phyloP scores from a whole-genome alignment of 345 rosid genomes.

The Citropsis articulata region DNA sequence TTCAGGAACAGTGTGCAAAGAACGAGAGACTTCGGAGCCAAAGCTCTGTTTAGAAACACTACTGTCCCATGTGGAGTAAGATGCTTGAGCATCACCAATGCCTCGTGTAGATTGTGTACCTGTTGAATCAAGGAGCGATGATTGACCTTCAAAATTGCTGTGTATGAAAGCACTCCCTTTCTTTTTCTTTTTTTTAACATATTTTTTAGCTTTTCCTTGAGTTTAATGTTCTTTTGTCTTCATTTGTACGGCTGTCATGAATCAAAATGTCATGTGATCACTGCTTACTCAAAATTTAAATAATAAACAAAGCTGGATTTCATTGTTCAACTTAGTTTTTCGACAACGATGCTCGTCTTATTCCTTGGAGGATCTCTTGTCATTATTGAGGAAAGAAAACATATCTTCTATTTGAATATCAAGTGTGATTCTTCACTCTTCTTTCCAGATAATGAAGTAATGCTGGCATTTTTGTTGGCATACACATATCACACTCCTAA shows the following conservation, averaged over 20 bases:
- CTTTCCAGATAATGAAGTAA: neutral
- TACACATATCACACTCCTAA: neutral
- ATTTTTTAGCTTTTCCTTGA: neutral
- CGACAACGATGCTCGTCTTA: neutral
- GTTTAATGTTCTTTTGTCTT: neutral
- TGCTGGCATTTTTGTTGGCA: neutral
- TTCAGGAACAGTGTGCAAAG: conserved; percentile 40
- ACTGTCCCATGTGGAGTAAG: neutral
- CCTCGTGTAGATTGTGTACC: neutral
- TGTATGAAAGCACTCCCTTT: neutral
- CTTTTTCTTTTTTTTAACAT: neutral
- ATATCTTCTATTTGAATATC: neutral
- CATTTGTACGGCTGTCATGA: neutral
- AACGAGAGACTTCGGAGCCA: conserved; percentile 29
- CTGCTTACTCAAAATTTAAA: neutral
- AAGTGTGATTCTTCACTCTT: neutral
- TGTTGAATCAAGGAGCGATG: neutral
- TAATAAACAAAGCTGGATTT: neutral
- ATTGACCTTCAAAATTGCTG: neutral
- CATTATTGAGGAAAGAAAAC: neutral
- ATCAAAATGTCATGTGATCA: conserved; percentile 1
- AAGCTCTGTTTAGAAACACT: conserved; percentile 10
- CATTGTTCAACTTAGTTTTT: neutral
- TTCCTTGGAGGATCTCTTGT: neutral
- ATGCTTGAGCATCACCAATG: neutral